Conservation (phyloP, 2,329 filamentous ascomycete genomes). For the Gyromitra esculenta region DNA sequence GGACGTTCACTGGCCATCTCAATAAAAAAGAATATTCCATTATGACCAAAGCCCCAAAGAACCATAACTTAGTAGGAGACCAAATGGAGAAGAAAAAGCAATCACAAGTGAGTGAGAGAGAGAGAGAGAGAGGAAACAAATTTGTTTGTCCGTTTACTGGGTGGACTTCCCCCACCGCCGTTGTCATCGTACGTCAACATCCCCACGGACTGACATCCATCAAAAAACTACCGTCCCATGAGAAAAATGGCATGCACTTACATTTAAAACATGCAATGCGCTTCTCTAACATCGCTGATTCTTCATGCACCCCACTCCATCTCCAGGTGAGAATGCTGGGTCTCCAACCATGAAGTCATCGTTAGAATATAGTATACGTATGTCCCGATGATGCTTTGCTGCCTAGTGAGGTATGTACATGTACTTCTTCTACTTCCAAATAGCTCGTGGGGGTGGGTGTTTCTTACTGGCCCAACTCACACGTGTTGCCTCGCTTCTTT, state of each 20-base stretch:
- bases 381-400: background rate
- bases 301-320: constrained; percentile 37
- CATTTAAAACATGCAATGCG: constrained; percentile 15
- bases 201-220: constrained; percentile 25
- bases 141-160: constrained; percentile 16
- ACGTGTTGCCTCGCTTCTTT: constrained; percentile 41
- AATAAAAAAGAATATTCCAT: constrained; percentile 7
- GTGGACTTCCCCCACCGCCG: constrained; percentile 12
- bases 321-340: background rate
- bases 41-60: constrained; percentile 8
- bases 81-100: constrained; percentile 13
- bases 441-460: constrained; percentile 28
- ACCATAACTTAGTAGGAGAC: background rate
- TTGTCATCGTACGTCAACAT: constrained; percentile 3
- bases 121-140: constrained; percentile 16
- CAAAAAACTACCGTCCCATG: constrained; percentile 21
- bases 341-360: constrained; percentile 22
- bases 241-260: constrained; percentile 21
- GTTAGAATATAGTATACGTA: background rate
- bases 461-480: constrained; percentile 17
- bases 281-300: constrained; percentile 26
- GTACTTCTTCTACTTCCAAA: background rate
- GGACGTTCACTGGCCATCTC: constrained; percentile 4
- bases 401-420: background rate
- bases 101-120: background rate